Conservation (phyloP, 345 rosid genomes). For the Camelina hispida region DNA sequence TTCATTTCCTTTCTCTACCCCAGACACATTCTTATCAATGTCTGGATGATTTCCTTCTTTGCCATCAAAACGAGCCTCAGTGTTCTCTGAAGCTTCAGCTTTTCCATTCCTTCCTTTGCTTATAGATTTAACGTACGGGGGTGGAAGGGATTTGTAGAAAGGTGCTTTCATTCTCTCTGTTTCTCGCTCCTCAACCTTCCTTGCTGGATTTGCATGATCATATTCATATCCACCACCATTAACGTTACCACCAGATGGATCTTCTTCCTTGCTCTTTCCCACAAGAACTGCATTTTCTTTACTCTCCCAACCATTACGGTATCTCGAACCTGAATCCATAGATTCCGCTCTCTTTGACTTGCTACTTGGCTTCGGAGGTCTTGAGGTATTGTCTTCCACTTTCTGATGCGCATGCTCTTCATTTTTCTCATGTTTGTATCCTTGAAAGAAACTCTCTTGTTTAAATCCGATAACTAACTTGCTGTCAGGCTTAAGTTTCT, state of each 20-base stretch:
- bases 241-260: constrained; percentile 37
- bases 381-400: constrained; percentile 49
- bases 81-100: constrained; percentile 43
- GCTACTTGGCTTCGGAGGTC: constrained; percentile 53
- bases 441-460: constrained; percentile 47
- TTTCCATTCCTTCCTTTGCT: constrained; percentile 42
- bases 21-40: constrained; percentile 40
- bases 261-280: constrained; percentile 39
- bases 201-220: constrained; percentile 38
- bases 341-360: constrained; percentile 52
- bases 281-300: constrained; percentile 52
- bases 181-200: constrained; percentile 51
- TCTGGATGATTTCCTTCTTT: constrained; percentile 45
- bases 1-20: constrained; percentile 35
- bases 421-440: constrained; percentile 47
- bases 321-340: constrained; percentile 41
- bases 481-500: constrained; percentile 51
- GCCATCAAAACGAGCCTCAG: constrained; percentile 32
- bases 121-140: constrained; percentile 71
- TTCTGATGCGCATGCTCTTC: constrained; percentile 48
- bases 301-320: constrained; percentile 49
- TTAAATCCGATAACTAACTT: constrained; percentile 46
- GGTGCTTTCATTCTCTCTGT: constrained; percentile 48
- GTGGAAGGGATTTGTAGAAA: constrained; percentile 59
- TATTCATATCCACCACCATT: constrained; percentile 39